Evolutionary conservation across 1,284 basidiomycete genomes (phyloP), one percentile per base, ranked within the genome.

Genomic region (Ganoderma leucocontextum): DNA sequence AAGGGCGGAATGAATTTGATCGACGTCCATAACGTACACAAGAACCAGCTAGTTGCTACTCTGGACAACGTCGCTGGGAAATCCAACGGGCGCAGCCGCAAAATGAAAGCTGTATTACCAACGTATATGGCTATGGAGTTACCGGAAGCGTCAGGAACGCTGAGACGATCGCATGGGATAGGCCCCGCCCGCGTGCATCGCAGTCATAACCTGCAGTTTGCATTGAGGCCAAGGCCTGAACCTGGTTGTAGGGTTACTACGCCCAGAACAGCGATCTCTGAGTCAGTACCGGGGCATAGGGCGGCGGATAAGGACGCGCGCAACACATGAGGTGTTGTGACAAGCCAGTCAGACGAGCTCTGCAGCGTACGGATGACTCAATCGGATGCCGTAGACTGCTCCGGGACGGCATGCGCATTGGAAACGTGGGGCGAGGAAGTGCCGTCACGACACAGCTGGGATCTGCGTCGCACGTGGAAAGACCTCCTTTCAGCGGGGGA

Each of bases 391-490:
- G 61, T 38, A 59, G 36, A 22, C 53, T 69, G 69, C 67, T 62
- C 65, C 29, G 47, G 60, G 60, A 59, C 64, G 60, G 64, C 64
- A 59, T 61, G 67, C n/a, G 53, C 57, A 60, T 42, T 60, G 57
- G 42, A 33, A 59, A 53, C 29, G 61, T 22, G 63, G 59, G 62
- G 60, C 65, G 36, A 63, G 62, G 67, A 68, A 66, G 57, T 44
- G 39, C 52, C 44, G 65, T 68, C 60, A 67, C 65, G 65, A 67
- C 49, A 69, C 62, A 57, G 62, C 66, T 33, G 47, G 67, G 67
- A 70, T 72, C 69, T 49, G 68, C 69, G 62, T 68, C 62, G 63
- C 68, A 66, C 62, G 68, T 65, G 71, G 66, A 64, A 39, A 41
- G 59, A 63, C 33, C 53, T 42, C 64, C 59, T 61, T 59, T 55